Percentiles rank a stretch among this genome's conserved stretches.
Conservation (phyloP, 73 alveolate genomes). For the Paramecium sonneborni region DNA sequence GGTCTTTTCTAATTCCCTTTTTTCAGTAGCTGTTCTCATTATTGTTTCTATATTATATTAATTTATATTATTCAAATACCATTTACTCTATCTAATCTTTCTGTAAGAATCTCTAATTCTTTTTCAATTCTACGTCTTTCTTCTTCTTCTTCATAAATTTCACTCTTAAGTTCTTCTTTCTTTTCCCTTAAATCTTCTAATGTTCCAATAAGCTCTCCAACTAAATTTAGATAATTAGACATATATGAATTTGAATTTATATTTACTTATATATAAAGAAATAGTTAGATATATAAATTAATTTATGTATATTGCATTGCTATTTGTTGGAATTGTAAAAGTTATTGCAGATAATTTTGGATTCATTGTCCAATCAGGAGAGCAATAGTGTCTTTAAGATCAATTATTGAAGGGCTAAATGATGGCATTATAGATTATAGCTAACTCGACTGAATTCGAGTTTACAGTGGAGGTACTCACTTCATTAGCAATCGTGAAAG, state of each 20-base stretch:
- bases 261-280: background rate
- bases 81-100: conserved; percentile 32
- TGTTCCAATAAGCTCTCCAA: background rate
- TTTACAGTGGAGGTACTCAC: background rate
- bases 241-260: background rate
- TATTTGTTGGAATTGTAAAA: background rate
- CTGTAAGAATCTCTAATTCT: conserved; percentile 7
- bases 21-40: background rate
- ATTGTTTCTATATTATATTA: background rate
- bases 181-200: conserved; percentile 22
- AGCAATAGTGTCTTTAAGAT: background rate
- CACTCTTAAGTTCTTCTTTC: background rate
- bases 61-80: background rate
- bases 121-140: conserved; percentile 9
- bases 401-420: background rate
- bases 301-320: background rate
- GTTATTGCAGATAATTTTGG: conserved; percentile 14
- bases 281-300: background rate
- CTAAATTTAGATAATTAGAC: background rate
- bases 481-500: background rate
- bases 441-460: conserved; percentile 36
- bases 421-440: background rate
- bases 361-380: background rate
- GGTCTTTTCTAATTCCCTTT: conserved; percentile 13
- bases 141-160: conserved; percentile 24